These are phyloP conservation scores for Mollisia scopiformis DNA, from an alignment of 2,329 filamentous ascomycete genomes.

Conservation along the genomic window DNA sequence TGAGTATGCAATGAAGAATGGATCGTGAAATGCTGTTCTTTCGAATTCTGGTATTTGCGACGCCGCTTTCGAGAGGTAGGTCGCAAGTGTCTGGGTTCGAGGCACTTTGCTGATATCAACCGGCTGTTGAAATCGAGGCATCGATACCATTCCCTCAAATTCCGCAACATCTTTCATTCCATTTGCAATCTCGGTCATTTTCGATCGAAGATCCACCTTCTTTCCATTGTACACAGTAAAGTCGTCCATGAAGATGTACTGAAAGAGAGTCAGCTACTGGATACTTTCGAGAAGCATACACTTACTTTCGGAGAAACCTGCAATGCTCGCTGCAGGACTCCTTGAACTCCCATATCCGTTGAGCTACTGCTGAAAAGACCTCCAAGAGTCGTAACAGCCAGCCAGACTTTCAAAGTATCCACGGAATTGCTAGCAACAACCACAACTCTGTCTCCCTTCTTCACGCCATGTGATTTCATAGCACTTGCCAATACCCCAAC, in stretches of 20 bases:
- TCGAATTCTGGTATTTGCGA: constrained; percentile 27
- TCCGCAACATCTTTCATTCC: constrained; percentile 63
- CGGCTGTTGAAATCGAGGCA: constrained; percentile 66
- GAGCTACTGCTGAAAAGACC: constrained; percentile 76
- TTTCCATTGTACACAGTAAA: constrained; percentile 80
- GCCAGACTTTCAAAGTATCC: constrained; percentile 72
- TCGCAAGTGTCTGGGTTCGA: constrained; percentile 37
- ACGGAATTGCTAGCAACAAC: constrained; percentile 76
- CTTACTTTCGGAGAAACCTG: constrained; percentile 73
- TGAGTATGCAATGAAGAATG: constrained; percentile 77
- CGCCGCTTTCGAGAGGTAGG: constrained; percentile 44
- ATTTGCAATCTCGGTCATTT: constrained; percentile 67
- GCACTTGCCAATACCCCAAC: constrained; percentile 66
- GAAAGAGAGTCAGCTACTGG: not conserved
- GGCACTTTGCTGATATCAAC: constrained; percentile 61
- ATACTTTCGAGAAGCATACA: not conserved
- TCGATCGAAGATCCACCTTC: constrained; percentile 68
- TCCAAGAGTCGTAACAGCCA: constrained; percentile 71
- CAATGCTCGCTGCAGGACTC: constrained; percentile 72
- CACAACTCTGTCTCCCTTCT: constrained; percentile 74
- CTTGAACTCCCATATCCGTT: constrained; percentile 83
- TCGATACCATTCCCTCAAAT: constrained; percentile 66
- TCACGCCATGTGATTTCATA: constrained; percentile 66
- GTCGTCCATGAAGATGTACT: constrained; percentile 84
- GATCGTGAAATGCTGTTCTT: constrained; percentile 55